Base-by-base conservation (phyloP, 2,329 filamentous ascomycete species). In the Onygenales sp. region DNA sequence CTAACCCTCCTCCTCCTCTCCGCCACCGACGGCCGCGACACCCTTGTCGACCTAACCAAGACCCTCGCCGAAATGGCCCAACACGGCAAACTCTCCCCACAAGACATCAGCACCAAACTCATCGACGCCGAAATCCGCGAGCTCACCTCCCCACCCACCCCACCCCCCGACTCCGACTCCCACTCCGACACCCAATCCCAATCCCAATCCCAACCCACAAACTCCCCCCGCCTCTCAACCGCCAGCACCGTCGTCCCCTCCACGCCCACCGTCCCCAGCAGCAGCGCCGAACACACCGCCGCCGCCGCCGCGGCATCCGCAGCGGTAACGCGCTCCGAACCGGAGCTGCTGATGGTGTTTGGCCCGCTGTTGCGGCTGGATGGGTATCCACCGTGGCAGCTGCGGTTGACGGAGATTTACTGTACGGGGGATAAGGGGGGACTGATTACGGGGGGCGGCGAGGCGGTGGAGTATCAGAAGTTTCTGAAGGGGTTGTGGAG, bases 61-160 rank as follows among this genome's bases (percentile, higher is more conserved):
- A 97, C 94, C 1, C 77, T 98, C 21, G 83, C 92, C 5, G 88
- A 95, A 65, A 97, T 98, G 93, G 87, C 89, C 6, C 93, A 97
- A 69, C 84, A 85, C 61, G 84, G 84, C 54, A 96, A 95, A 70
- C 78, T 98, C 11, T 81, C 82, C 2, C 80, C 88, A 0, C 77
- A 82, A 34, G 91, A 98, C 66, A 91, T 98, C 64, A 90, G 84
- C 53, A 78, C 80, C 49, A 88, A 96, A 57, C 75, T 98, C 49
- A 84, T 98, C 51, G 90, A 97, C 64, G 87, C 88, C 4, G 93
- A 98, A 70, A 79, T 98, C 49, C 86, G 71, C 44, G 81, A 84
- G 54, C 80, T 79, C 34, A 64, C 63, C 8, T 58, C 59, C 33
- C 50, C 54, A 31, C 57, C 58, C n/a, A 58, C 56, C 7, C 52